Evolutionary conservation across 441 rosid genomes (phyloP), one percentile per base, ranked within the genome.

Genomic region (Gossypium laxum): DNA sequence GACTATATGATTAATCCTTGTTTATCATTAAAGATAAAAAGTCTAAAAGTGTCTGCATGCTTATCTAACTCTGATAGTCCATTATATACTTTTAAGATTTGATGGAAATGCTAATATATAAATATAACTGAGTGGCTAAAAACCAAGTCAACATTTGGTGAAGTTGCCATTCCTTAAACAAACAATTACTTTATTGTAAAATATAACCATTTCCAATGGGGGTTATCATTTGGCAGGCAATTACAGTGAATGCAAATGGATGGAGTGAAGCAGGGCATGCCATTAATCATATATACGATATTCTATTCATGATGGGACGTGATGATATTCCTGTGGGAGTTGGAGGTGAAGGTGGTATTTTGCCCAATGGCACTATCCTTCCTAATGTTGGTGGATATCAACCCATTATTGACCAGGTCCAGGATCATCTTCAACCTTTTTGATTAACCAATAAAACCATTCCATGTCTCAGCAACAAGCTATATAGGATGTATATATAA

Each of bases 241-340:
- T 80, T 34, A 80, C 78, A 7, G 69, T 81, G 1, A 78, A 51
- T 67, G 54, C 84, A 73, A 81, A 81, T 70, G 81, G 75, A 68
- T 81, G 84, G 84, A 78, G 74, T 62, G 79, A 81, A 38, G 76
- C 76, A 5, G 84, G 84, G 34, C 78, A 81, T 71, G 82, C 78
- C 15, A 21, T 75, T 15, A 73, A 81, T 62, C 78, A 81, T 34
- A n/a, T 75, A 5, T 81, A 81, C 8, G 84, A 81, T 71, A 73
- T 81, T 28, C 75, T 78, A 56, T 81, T 60, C 57, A 78, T 68
- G 82, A 81, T 81, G 84, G 73, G 52, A 52, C 78, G 71, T 1
- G 76, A 81, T 12, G 78, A 75, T 50, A 73, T 81, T 38, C 77
- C 79, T 0, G 82, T 81, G 5, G 82, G 84, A n/a, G 76, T 80